Percentiles rank a stretch among this genome's conserved stretches.
Conservation (phyloP, 106 monocot genomes). For the Apostasia ramifera region DNA sequence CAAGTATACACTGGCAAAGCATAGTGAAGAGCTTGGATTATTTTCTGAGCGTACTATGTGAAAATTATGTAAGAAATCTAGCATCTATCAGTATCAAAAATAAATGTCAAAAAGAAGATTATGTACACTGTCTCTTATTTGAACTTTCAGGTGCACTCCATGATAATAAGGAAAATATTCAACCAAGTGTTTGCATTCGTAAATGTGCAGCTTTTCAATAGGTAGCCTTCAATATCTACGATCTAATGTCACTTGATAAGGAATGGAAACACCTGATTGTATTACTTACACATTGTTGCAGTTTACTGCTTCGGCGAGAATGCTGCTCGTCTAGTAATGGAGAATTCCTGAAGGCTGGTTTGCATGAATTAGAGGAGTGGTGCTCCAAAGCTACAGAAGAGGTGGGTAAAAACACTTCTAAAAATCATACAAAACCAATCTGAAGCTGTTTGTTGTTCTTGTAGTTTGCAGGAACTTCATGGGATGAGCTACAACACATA, state of each 20-base stretch:
- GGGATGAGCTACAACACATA: constrained; percentile 87
- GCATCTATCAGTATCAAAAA: not conserved
- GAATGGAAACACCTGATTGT: too few relatives aligned
- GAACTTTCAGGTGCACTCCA: constrained; percentile 62
- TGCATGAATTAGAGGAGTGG: constrained; percentile 85
- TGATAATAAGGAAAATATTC: constrained; percentile 81
- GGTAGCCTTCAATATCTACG: constrained; percentile 26
- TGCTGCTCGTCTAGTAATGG: constrained; percentile 99
- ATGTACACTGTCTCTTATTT: not conserved
- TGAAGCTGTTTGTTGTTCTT: constrained; percentile 4
- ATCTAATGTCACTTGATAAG: too few relatives aligned
- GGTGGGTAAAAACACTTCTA: constrained; percentile 20
- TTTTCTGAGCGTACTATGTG: constrained; percentile 31
- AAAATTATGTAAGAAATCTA: constrained; percentile 51
- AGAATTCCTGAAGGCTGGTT: constrained; percentile 89
- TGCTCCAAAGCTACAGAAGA: constrained; percentile 64
- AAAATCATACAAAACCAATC: not conserved
- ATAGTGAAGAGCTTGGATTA: constrained; percentile 75
- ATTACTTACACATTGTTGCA: constrained; percentile 9
- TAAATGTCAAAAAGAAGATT: not conserved
- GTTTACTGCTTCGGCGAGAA: constrained; percentile 85
- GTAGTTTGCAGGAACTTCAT: constrained; percentile 75
- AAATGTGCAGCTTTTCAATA: constrained; percentile 95
- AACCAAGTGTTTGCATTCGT: constrained; percentile 90
- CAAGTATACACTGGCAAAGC: constrained; percentile 80